Evolutionary conservation across 306 rosid genomes (phyloP), one percentile per base, ranked within the genome.

Genomic region (Fragaria ananassa): DNA sequence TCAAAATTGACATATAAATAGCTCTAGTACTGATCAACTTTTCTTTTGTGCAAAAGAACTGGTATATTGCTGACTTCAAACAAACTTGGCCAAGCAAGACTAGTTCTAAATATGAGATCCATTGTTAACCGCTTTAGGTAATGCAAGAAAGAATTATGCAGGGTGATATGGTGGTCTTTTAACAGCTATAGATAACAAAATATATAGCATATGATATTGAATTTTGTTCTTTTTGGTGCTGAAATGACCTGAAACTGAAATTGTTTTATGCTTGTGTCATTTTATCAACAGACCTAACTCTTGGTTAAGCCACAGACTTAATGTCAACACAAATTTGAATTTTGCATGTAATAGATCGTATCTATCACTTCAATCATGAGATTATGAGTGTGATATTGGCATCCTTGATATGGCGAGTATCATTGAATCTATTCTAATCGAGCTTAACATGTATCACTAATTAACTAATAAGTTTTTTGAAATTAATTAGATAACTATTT

Each of bases 71-170:
- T 12, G 51, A 6, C 8, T 54, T 21, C 14, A 56, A n/a, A 41
- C 67, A 39, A 56, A 57, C 53, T 57, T 56, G 35, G 35, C 77
- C 77, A 74, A 60, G 42, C 78, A 60, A 58, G 63, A 41, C 45
- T 74, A 19, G 17, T 60, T 58, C 68, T 61, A 34, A 29, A 60
- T 61, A 42, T 19, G 65, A 51, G 7, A 71, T 35, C 49, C 63
- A 35, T 53, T 51, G 17, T 6, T 25, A 4, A 42, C 5, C 14
- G 57, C 8, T 45, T 8, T 45, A 29, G 39, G 66, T 61, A 12
- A 29, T 61, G 13, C 34, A 27, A 27, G 5, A 58, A 27, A 4
- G 66, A 25, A 60, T 23, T 2, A 29, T 61, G 13, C 34, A 58
- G 64, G 17, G 5, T 23, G 64, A 11, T 58, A 6, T 53, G 58